Evolutionary conservation across 2,329 filamentous ascomycete genomes (phyloP).

Genomic region (Fusarium armeniacum): DNA sequence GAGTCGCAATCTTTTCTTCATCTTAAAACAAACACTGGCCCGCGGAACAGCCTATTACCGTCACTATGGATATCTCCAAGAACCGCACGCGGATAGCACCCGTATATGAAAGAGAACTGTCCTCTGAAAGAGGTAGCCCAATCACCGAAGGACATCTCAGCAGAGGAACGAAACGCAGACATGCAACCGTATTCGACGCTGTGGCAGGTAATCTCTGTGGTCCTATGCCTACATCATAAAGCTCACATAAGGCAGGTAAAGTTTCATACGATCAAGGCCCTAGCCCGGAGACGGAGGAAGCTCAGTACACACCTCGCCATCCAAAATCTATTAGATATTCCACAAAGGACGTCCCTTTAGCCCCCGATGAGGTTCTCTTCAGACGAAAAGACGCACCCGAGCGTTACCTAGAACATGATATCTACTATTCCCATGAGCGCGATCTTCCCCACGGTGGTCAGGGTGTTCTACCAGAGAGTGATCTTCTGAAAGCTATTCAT

Average conservation of each 20-base stretch:
- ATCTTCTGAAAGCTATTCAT: constrained; percentile 78
- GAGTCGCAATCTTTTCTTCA: constrained; percentile 21
- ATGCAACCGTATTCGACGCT: constrained; percentile 77
- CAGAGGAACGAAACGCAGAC: constrained; percentile 48
- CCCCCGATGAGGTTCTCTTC: constrained; percentile 81
- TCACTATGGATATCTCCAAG: constrained; percentile 31
- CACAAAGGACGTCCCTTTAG: constrained; percentile 57
- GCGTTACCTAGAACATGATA: constrained; percentile 78
- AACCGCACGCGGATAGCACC: constrained; percentile 16
- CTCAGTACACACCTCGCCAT: constrained; percentile 30
- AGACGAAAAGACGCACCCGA: constrained; percentile 73
- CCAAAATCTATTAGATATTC: constrained; percentile 45
- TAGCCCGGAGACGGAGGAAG: constrained; percentile 43
- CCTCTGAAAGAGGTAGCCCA: constrained; percentile 17
- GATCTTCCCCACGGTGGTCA: constrained; percentile 63
- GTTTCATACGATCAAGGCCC: constrained; percentile 47
- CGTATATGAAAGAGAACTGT: constrained; percentile 26
- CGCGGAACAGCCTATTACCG: not conserved
- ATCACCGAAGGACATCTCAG: constrained; percentile 22
- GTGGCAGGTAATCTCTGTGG: constrained; percentile 70
- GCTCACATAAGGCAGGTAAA: constrained; percentile 52
- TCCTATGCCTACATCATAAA: constrained; percentile 22
- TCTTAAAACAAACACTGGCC: constrained; percentile 17
- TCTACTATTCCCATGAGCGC: constrained; percentile 75
- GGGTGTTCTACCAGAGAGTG: constrained; percentile 73